These are phyloP conservation scores for Solanum chacoense DNA, from an alignment of 305 asterid genomes.

Conservation along the genomic window DNA sequence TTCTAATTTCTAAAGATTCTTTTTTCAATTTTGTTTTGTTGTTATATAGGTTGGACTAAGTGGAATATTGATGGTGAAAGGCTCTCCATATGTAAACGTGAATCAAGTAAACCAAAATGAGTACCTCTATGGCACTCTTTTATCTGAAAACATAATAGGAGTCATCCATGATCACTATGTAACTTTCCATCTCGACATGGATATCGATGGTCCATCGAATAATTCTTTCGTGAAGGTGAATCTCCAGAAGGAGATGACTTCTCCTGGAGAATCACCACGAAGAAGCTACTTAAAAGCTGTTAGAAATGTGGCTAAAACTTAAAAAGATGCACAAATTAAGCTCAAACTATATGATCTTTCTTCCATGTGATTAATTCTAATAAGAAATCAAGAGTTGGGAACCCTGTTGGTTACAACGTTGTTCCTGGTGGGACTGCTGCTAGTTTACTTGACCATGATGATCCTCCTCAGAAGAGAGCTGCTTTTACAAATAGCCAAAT, in stretches of 20 bases:
- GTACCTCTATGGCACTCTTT: constrained; percentile 53
- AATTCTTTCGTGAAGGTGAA: constrained; percentile 77
- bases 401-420: constrained; percentile 80
- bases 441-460: constrained; percentile 56
- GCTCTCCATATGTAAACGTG: constrained; percentile 52
- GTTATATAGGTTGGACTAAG: constrained; percentile 34
- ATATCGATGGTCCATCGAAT: constrained; percentile 45
- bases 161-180: constrained; percentile 86
- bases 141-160: constrained; percentile 83
- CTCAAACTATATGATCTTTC: constrained; percentile 63
- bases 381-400: constrained; percentile 70
- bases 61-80: constrained; percentile 94
- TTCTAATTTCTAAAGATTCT: neutral
- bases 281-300: constrained; percentile 72
- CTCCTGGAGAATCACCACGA: constrained; percentile 57
- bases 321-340: constrained; percentile 77
- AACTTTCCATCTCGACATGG: constrained; percentile 88
- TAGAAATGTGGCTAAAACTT: constrained; percentile 60
- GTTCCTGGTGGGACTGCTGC: constrained; percentile 88
- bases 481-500: constrained; percentile 86
- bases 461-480: constrained; percentile 78
- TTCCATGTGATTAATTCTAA: constrained; percentile 69
- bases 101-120: constrained; percentile 50
- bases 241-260: constrained; percentile 40
- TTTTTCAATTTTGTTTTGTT: neutral